Evolutionary conservation across 202 grass and related monocot genomes (phyloP), one percentile per base, ranked within the genome.

Genomic region (Digitaria exilis): DNA sequence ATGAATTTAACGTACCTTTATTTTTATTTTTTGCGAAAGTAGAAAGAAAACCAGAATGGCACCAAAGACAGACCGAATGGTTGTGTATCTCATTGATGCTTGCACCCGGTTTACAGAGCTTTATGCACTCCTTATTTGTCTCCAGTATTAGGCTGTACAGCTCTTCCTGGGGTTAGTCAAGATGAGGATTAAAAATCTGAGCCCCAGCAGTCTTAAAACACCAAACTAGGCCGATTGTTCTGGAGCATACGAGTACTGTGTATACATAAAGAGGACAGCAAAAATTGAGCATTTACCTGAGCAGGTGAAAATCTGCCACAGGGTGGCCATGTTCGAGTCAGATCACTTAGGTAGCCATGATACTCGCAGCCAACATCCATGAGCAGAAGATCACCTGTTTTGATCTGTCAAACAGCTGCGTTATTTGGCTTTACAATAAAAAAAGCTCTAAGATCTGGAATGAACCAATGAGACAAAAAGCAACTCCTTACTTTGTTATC

Each of bases 331-430:
- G 96, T 96, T 28, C 93, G 87, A 17, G 93, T 99, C 78, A 99
- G 70, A 58, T 99, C 96, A 43, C 91, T 96, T 31, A 99, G 84
- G 81, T 99, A 99, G 75, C 96, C 96, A 82, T 99, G 93, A 35
- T 96, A 96, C 91, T 99, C 93, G 17, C 96, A 99, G 59, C 96
- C 93, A 80, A 99, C 85, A 89, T 99, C 93, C 96, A 99, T 96
- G 80, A 96, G 91, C 56, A 99, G 60, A 42, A 99, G 89, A 69
- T 99, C 91, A 75, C 91, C 96, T 54, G 86, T 65, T 73, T 70
- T 94, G 77, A 96, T 89, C 93, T 94, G 84, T 92, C 74, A 90
- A 92, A 71, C 68, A 62, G 69, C 43, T 78, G 84, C 32, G 71
- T 85, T 61, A 90, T 81, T n/a, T 49, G 84, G 80, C 75, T 93